Evolutionary conservation across 2,329 filamentous ascomycete genomes (phyloP), one percentile per base, ranked within the genome.

Genomic region (Penicillium sp.): DNA sequence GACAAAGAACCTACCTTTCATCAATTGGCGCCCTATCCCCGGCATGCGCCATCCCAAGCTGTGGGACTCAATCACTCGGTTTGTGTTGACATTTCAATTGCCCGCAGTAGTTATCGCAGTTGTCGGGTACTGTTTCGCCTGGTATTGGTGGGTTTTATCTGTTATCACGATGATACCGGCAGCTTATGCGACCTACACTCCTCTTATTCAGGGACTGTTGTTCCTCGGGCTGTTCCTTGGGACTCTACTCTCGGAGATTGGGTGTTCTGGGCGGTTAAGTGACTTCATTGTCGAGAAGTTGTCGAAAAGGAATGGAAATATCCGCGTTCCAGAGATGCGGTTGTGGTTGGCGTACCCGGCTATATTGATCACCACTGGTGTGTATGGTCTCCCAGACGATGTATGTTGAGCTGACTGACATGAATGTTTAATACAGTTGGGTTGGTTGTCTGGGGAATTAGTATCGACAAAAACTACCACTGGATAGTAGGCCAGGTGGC

Each of bases 61-160:
- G 0, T 82, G 74, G 69, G 77, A 77, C 50, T 73, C 79, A 0
- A 47, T 77, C 4, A 56, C 75, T 16, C 73, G 79, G 6, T 82
- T 83, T 60, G 46, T 73, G 38, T 71, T 76, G 54, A 78, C 77
- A 3, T 83, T 79, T 62, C 74, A 72, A 52, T 79, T 76, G 59
- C 71, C 74, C 3, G 74, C 73, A 4, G 74, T 84, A 1, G 69
- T 74, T 0, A 67, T 83, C 9, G 66, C 76, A 3, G 72, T 83
- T 4, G 56, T 79, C 9, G 73, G 75, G 9, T 85, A 81, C 66
- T 79, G 75, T 59, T 83, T 82, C 58, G 65, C 73, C 3, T 82
- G 80, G 77, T 84, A 84, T 63, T 84, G 80, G 80, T 84, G 81
- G 80, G 71, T 82, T 6, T 58, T 82, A 12, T 78, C 77, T 0